These are phyloP conservation scores for Cryptococcus sp. DNA, from an alignment of 1,284 basidiomycete species.

Conservation along the genomic window DNA sequence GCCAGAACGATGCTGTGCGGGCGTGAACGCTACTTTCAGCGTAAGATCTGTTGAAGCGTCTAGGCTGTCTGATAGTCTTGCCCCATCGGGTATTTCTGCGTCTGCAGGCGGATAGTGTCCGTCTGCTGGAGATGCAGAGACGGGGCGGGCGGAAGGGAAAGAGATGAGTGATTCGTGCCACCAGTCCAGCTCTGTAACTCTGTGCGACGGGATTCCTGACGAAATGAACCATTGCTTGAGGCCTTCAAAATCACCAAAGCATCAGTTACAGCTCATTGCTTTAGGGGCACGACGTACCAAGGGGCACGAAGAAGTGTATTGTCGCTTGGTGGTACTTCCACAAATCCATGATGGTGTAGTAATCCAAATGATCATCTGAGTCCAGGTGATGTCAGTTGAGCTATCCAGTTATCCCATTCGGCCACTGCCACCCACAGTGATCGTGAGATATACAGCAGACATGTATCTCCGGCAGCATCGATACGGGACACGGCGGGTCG, in stretches of 20 bases:
- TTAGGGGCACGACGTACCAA: conserved; percentile 27
- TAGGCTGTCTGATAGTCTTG: conserved; percentile 2
- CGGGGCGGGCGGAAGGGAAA: conserved; percentile 29
- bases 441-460: conserved; percentile 50
- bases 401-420: conserved; percentile 1
- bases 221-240: conserved; percentile 47
- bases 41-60: conserved; percentile 22
- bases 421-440: conserved; percentile 41
- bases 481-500: conserved; percentile 47
- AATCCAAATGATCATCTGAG: conserved; percentile 53
- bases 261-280: not conserved
- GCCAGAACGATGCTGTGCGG: conserved; percentile 52
- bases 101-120: conserved; percentile 1
- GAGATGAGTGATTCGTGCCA: conserved; percentile 43
- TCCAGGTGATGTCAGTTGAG: not conserved
- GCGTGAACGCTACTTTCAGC: conserved; percentile 50
- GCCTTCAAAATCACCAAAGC: conserved; percentile 15
- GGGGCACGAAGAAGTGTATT: conserved; percentile 51
- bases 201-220: conserved; percentile 39
- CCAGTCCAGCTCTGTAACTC: conserved; percentile 53
- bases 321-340: conserved; percentile 45
- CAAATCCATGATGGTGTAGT: conserved; percentile 49
- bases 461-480: conserved; percentile 48
- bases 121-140: conserved; percentile 9
- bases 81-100: not conserved